Evolutionary conservation across 129 eudicot species (phyloP).

Genomic region (Cynara cardunculus): DNA sequence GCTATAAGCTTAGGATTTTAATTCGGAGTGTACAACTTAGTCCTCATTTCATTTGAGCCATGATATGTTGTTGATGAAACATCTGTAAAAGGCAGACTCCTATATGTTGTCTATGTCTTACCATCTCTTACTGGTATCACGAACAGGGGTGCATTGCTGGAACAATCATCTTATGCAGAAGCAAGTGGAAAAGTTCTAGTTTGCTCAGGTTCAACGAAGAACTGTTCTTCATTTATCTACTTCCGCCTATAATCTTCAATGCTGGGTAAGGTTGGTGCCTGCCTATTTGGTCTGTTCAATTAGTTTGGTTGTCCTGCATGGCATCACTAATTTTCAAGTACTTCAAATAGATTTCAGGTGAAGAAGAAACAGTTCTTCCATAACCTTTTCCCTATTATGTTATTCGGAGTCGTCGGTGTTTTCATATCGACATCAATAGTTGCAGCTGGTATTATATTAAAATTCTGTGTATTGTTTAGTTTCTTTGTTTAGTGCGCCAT

Average conservation of each 20-base stretch:
- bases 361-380: slow-evolving; percentile 94
- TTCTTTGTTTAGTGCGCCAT: neutral
- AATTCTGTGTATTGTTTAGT: neutral
- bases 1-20: neutral
- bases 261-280: slow-evolving; percentile 67
- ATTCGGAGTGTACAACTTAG: neutral
- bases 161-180: slow-evolving; percentile 54
- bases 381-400: slow-evolving; percentile 81
- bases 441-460: slow-evolving; percentile 51
- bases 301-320: neutral
- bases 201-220: slow-evolving; percentile 75
- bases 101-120: neutral
- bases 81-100: neutral
- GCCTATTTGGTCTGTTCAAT: neutral
- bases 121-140: neutral
- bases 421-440: slow-evolving; percentile 74
- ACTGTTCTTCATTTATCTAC: slow-evolving; percentile 80
- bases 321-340: slow-evolving; percentile 8
- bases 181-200: slow-evolving; percentile 76
- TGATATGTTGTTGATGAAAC: neutral
- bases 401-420: slow-evolving; percentile 83
- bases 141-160: slow-evolving; percentile 66
- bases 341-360: slow-evolving; percentile 72
- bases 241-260: slow-evolving; percentile 91
- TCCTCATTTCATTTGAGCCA: neutral